Evolutionary conservation across 73 alveolate genomes (phyloP), one percentile per base, ranked within the genome.

Genomic region (Tetrahymena borealis): DNA sequence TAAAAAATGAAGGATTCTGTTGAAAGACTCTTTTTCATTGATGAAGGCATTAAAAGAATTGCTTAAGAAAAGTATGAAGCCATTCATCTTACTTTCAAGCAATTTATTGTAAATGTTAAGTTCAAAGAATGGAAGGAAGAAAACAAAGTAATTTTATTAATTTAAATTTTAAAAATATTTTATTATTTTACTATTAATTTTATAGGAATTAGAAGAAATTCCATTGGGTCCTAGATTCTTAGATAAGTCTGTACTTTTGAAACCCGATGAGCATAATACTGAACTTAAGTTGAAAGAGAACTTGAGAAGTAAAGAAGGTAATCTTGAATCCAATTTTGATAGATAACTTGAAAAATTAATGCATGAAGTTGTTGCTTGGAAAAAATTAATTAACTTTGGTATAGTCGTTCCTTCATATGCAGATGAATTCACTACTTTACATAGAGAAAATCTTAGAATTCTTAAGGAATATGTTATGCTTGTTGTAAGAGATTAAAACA

Each of bases 401-500:
- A 94, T 95, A 37, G 95, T 96, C 32, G 96, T 96, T 39, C 97
- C 97, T 60, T 79, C 95, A 36, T 92, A 93, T 18, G 97, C 95
- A 0, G 79, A 93, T 93, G 97, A 95, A 79, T 92, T 95, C 90
- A 93, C 95, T 20, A 78, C 96, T 35, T 94, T 93, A 32, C 95
- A 95, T 39, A 96, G 94, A 78, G 99, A 97, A 77, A 90, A 96
- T 41, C 94, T 97, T 38, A 96, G 99, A 95, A 94, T 96, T 24
- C 43, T 97, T 40, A 95, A 98, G 95, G 99, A 97, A 92, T 97
- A 97, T 90, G 99, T 97, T 36, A 96, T 97, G 98, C 93, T 97
- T 1, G 98, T 97, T 31, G 99, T 97, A 11, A 95, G 98, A 94
- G 99, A 97, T 79, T 97, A 96, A 92, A 97, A 97, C 91, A 96